Evolutionary conservation across 2,329 filamentous ascomycete species (phyloP), one percentile per base, ranked within the genome.

Genomic region (Claviceps monticola): DNA sequence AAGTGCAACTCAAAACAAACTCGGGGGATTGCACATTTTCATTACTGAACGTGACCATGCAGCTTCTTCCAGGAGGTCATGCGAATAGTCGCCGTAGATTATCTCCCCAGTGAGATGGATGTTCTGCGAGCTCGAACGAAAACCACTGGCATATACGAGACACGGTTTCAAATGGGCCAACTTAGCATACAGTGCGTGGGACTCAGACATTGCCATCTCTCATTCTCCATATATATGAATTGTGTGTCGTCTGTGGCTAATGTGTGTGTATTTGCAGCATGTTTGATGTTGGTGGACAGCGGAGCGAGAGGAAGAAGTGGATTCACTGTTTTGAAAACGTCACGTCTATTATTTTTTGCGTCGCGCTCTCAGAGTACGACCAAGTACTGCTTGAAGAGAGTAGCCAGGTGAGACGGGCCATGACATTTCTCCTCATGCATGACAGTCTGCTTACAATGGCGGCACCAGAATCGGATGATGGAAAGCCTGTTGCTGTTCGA

Each of bases 321-420:
- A 98, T 98, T 65, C 93, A 98, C 71, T 98, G 93, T 73, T 98
- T 98, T 68, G 93, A 98, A 69, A 97, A 97, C 62, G 93, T 98
- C 62, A 98, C 93, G 44, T 97, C 93, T 4, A 98, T 98, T 68
- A 98, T 98, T 60, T 98, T 98, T 71, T 98, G 93, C 64, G 93
- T 98, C 56, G 93, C 93, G 16, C 73, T 98, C 60, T 97, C 90
- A 72, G 93, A 98, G 70, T 98, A 98, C 67, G 93, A 98, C 64
- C 93, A 98, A 71, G 91, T 96, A 5, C 74, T 98, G 51, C 75
- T 98, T 42, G 93, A 98, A 70, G 93, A 97, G 70, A 95, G 88
- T 70, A 96, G 91, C 64, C 93, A 97, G 76, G 90, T 93, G 79
- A 59, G 78, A 49, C 34, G 14, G 34, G 51, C 11, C 26, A 26